Conservation (phyloP, 371 early-diverging fungal genomes). For the Haplosporangium sp. region DNA sequence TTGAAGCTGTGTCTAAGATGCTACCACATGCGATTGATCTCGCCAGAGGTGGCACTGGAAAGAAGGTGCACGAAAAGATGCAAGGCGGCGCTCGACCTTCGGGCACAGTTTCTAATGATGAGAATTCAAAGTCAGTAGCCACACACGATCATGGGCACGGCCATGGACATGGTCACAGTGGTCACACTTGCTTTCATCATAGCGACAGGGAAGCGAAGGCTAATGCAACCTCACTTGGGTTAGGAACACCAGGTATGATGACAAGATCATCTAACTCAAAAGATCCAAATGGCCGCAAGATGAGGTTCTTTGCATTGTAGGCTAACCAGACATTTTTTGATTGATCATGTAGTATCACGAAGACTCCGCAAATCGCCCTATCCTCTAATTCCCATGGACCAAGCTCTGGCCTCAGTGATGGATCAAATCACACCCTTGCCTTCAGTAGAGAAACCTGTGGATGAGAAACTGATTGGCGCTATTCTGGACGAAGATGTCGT, state of each 20-base stretch:
- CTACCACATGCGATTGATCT: constrained; percentile 89
- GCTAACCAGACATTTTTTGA: background rate
- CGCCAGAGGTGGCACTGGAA: constrained; percentile 62
- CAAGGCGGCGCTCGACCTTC: constrained; percentile 42
- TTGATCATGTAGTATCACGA: constrained; percentile 61
- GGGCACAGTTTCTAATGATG: constrained; percentile 15
- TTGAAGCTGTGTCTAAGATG: constrained; percentile 73
- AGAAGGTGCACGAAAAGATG: constrained; percentile 61
- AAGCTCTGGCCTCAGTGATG: constrained; percentile 72
- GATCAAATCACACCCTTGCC: constrained; percentile 55
- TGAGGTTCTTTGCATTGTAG: background rate
- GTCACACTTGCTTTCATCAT: constrained; percentile 48
- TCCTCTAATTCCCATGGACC: constrained; percentile 77
- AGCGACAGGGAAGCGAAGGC: constrained; percentile 35
- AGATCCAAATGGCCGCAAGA: background rate
- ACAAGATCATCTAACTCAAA: too few relatives aligned
- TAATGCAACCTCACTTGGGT: constrained; percentile 49
- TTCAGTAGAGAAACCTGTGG: constrained; percentile 58
- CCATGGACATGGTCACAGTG: constrained; percentile 57
- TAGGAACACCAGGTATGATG: constrained; percentile 63
- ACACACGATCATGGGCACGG: constrained; percentile 54
- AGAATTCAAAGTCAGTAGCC: constrained; percentile 2
- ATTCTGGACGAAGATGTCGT: constrained; percentile 82
- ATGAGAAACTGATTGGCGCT: constrained; percentile 65
- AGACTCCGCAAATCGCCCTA: constrained; percentile 85